phyloP scores from a whole-genome alignment of 2,329 filamentous ascomycete genomes.

The Rhytidhysteron rufulum region DNA sequence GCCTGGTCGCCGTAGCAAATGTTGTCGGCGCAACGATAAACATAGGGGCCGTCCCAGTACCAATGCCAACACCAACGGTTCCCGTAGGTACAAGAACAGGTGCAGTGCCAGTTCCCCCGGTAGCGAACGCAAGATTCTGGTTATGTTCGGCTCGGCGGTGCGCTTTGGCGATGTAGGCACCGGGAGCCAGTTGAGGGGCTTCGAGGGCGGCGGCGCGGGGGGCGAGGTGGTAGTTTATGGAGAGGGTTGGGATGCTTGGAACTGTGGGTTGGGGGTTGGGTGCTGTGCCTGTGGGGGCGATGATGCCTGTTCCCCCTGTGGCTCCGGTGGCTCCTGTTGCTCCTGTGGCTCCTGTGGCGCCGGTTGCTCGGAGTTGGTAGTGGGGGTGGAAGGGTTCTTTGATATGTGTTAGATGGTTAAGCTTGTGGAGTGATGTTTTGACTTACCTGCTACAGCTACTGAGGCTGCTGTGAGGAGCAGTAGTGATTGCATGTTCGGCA shows the following conservation, averaged over 20 bases:
- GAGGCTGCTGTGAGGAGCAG: background rate
- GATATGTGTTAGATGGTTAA: background rate
- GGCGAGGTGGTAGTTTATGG: background rate
- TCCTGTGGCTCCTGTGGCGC: too few relatives aligned
- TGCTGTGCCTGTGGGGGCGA: background rate
- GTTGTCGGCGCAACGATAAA: background rate
- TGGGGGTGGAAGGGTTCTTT: background rate
- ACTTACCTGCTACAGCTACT: background rate
- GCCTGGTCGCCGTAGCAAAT: background rate
- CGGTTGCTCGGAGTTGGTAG: background rate
- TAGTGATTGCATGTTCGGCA: background rate
- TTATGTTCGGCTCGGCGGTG: background rate
- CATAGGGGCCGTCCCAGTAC: background rate
- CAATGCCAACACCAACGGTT: background rate
- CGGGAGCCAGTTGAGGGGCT: background rate
- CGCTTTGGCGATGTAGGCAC: background rate
- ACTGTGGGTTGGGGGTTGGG: background rate
- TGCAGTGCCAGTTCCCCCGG: background rate
- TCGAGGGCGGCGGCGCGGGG: too few relatives aligned
- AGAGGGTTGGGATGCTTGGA: background rate
- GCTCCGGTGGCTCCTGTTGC: too few relatives aligned
- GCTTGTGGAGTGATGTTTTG: background rate
- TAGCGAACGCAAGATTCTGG: background rate
- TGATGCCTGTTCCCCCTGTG: background rate
- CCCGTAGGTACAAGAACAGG: background rate